phyloP scores from a whole-genome alignment of 345 rosid genomes.

The Rhodamnia rubescens region DNA sequence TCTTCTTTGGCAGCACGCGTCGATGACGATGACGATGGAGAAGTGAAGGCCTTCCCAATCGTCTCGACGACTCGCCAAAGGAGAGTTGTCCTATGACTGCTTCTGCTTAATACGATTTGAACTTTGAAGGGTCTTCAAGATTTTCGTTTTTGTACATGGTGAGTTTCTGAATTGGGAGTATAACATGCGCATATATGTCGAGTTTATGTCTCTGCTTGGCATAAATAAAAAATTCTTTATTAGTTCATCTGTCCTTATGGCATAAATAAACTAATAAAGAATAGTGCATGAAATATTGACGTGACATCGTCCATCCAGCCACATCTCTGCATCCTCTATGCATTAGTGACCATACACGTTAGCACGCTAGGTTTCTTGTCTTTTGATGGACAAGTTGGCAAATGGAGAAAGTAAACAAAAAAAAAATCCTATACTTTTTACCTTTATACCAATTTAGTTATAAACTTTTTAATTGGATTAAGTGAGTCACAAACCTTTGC shows the following conservation, averaged over 20 bases:
- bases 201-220: neutral
- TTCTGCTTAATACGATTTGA: conserved; percentile 19
- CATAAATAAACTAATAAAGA: too few relatives aligned
- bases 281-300: neutral
- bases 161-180: neutral
- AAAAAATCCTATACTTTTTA: too few relatives aligned
- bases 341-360: neutral
- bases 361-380: too few relatives aligned
- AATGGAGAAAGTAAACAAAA: too few relatives aligned
- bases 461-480: too few relatives aligned
- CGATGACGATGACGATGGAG: neutral
- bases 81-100: conserved; percentile 80
- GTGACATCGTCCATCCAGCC: neutral
- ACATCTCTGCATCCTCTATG: neutral
- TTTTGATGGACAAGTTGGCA: too few relatives aligned
- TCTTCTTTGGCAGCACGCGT: conserved; percentile 41
- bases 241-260: too few relatives aligned
- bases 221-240: too few relatives aligned
- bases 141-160: neutral
- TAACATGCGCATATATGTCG: neutral
- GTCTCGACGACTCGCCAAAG: conserved; percentile 27
- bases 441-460: too few relatives aligned
- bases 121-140: neutral
- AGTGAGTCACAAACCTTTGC: too few relatives aligned
- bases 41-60: neutral